Evolutionary conservation across 2,329 filamentous ascomycete genomes (phyloP), one percentile per base, ranked within the genome.

Genomic region (Botryosphaeria agaves): DNA sequence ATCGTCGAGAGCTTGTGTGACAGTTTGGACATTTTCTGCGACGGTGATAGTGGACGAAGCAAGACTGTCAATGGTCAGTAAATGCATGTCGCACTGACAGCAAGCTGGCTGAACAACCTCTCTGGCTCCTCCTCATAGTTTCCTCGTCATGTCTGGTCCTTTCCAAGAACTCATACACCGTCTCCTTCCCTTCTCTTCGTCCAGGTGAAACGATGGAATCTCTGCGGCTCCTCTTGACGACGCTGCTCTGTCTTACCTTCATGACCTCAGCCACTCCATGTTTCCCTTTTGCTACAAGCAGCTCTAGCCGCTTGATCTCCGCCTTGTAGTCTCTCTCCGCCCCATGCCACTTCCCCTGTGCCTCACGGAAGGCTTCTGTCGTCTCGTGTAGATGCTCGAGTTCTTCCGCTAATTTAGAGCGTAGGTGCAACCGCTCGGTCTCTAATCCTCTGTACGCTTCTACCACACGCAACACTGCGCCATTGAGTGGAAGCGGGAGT

Each of bases 261-360:
- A 56, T 50, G 14, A 61, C 46, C 30, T 52, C 55, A 14, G 51
- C 44, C 31, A 61, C 43, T 7, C 58, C 57, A 25, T 46, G 41
- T 16, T 50, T 47, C 5, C 56, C 50, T 29, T 49, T 50, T 2
- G 53, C 52, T 33, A 62, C 57, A 16, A 61, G 36, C 3, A 61
- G 35, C 38, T 61, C 58, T 9, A 62, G 45, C 11, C 57, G 51
- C 33, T 52, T 56, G 30, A 61, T 51, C 34, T 61, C 57, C 3
- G 47, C 47, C 23, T 51, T 46, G 36, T 55, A 59, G 11, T 44
- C 41, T 24, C 41, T 39, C 34, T 52, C 48, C 31, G 49, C 44
- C 6, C 46, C 35, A 3, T 39, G 26, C 52, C 49, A 58, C 4
- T 36, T 34, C 8, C 45, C 40, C 32, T 55, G 45, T 5, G 46